A percentile compares a stretch with the other conserved stretches of the same genome.
Evolutionary conservation across 169 alveolate species (phyloP).

Genomic region (Plasmodium relictum): DNA sequence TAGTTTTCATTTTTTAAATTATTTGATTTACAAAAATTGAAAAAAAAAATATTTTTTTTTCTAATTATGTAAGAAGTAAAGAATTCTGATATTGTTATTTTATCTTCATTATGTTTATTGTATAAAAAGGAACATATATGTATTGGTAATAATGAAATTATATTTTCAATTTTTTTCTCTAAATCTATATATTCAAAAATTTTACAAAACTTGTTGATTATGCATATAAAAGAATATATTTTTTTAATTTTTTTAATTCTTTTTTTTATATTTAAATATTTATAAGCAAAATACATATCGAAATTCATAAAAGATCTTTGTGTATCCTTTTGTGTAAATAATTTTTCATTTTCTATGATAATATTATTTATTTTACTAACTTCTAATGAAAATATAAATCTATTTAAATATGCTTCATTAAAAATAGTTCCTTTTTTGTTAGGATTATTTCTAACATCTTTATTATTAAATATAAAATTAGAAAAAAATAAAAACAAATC

Average conservation of each 20-base stretch:
- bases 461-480: not conserved
- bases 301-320: not conserved
- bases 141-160: constrained; percentile 31
- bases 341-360: not conserved
- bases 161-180: constrained; percentile 20
- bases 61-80: constrained; percentile 44
- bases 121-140: constrained; percentile 61
- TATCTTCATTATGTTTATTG: constrained; percentile 64
- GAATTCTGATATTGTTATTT: constrained; percentile 30
- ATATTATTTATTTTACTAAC: too few relatives aligned
- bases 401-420: too few relatives aligned
- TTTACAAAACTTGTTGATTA: constrained; percentile 25
- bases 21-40: constrained; percentile 30
- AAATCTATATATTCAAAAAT: constrained; percentile 22
- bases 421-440: not conserved
- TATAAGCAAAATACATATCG: constrained; percentile 19
- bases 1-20: constrained; percentile 5
- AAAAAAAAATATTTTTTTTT: constrained; percentile 25
- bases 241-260: not conserved
- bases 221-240: constrained; percentile 46
- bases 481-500: constrained; percentile 51
- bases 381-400: too few relatives aligned
- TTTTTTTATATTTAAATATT: constrained; percentile 22
- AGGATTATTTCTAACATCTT: not conserved
- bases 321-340: too few relatives aligned